Conservation (phyloP, 148 eudicot genomes). For the Dysphania ambrosioides region DNA sequence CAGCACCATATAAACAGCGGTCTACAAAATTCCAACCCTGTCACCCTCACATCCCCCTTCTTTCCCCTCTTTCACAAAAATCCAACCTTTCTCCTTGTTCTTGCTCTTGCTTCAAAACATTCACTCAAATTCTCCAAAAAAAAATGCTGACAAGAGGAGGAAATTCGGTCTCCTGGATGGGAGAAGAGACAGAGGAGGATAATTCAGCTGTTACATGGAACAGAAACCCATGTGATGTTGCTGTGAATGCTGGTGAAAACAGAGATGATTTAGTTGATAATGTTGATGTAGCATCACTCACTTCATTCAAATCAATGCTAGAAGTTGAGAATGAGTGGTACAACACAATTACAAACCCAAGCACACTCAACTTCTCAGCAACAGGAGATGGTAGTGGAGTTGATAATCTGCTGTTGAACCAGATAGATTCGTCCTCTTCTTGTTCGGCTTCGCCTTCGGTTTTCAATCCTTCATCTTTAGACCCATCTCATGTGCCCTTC, state of each 20-base stretch:
- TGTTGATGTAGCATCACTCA: slow-evolving; percentile 33
- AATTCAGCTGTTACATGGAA: slow-evolving; percentile 20
- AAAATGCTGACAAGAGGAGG: slow-evolving; percentile 29
- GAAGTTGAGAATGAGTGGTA: slow-evolving; percentile 63
- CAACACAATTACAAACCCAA: slow-evolving; percentile 17
- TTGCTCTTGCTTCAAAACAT: too few relatives aligned
- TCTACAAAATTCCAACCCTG: too few relatives aligned
- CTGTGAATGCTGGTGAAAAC: not conserved
- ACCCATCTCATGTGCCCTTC: slow-evolving; percentile 43
- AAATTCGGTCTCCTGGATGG: slow-evolving; percentile 24
- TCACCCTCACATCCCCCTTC: slow-evolving; percentile 17
- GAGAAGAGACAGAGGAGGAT: slow-evolving; percentile 14
- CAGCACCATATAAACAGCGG: not conserved
- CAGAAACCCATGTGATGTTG: not conserved
- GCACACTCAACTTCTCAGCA: slow-evolving; percentile 31
- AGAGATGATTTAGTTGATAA: not conserved
- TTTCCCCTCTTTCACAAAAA: not conserved
- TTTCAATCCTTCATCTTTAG: slow-evolving; percentile 38
- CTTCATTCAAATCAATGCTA: slow-evolving; percentile 61
- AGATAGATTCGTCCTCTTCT: slow-evolving; percentile 69
- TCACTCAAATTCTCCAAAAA: too few relatives aligned
- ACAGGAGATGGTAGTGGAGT: not conserved
- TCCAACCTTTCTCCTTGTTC: not conserved
- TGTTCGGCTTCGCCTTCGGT: slow-evolving; percentile 68
- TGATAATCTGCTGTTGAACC: slow-evolving; percentile 41